Evolutionary conservation across 176 grass and related monocot genomes (phyloP).

Genomic region (Triticum urartu): DNA sequence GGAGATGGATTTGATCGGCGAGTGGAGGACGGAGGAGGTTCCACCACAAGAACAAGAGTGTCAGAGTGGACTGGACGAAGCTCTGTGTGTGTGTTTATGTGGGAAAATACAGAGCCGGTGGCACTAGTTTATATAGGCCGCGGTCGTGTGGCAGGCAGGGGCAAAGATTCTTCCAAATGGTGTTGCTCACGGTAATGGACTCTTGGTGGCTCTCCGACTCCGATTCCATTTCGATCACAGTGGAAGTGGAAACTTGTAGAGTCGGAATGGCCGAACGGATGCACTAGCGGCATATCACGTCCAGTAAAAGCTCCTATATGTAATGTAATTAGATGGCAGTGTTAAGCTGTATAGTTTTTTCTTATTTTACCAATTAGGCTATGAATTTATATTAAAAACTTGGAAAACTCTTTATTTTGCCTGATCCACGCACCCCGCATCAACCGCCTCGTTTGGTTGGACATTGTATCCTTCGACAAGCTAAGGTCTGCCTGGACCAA

Average conservation of each 20-base stretch:
- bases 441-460: too few species aligned
- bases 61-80: neutral
- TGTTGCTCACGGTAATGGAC: neutral
- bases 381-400: too few species aligned
- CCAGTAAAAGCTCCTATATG: too few species aligned
- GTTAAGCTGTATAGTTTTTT: too few species aligned
- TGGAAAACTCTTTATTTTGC: too few species aligned
- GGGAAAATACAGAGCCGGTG: slow-evolving; percentile 1
- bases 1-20: slow-evolving; percentile 5
- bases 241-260: neutral
- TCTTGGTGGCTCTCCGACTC: neutral
- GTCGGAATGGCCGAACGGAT: too few species aligned
- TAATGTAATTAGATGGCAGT: too few species aligned
- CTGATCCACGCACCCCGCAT: too few species aligned
- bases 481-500: too few species aligned
- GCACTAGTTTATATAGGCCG: slow-evolving; percentile 35
- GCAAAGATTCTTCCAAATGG: neutral
- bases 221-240: neutral
- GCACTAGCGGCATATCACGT: too few species aligned
- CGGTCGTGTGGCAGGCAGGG: neutral
- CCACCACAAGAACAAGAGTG: neutral
- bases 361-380: too few species aligned
- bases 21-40: slow-evolving; percentile 19
- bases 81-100: neutral
- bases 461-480: too few species aligned